A percentile compares a stretch with the other conserved stretches of the same genome.
Evolutionary conservation across 139 green algal species (phyloP).

Genomic region (Tetradesmus obliquus): DNA sequence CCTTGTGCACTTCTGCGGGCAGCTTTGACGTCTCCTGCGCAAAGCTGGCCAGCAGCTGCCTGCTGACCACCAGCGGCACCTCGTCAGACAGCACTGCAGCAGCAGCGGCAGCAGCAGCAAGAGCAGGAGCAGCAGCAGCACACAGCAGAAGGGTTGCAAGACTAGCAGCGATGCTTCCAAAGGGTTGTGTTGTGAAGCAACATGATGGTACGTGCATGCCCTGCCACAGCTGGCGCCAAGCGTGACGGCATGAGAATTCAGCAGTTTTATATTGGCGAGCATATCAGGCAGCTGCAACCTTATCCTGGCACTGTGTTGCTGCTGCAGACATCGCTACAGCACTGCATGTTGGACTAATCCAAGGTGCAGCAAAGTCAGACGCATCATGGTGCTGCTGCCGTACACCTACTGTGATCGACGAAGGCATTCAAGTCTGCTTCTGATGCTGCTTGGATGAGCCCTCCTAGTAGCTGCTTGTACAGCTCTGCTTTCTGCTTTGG

Average conservation of each 20-base stretch:
- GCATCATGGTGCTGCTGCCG: not conserved
- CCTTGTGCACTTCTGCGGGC: constrained; percentile 71
- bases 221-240: too few species aligned
- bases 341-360: too few species aligned
- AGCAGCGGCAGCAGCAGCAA: not conserved
- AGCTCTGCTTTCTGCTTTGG: constrained; percentile 72
- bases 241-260: too few species aligned
- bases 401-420: constrained; percentile 76
- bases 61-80: constrained; percentile 86
- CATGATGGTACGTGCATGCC: too few species aligned
- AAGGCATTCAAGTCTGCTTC: constrained; percentile 64
- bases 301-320: not conserved
- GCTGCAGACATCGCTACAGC: not conserved
- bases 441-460: constrained; percentile 44
- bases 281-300: too few species aligned
- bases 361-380: too few species aligned
- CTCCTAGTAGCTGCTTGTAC: constrained; percentile 66
- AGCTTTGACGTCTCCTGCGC: constrained; percentile 71
- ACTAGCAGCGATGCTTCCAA: not conserved
- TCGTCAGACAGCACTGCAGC: constrained; percentile 84
- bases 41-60: constrained; percentile 78
- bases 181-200: too few species aligned
- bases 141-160: not conserved
- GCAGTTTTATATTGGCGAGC: too few species aligned
- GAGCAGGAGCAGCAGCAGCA: not conserved